Evolutionary conservation across 2,329 filamentous ascomycete genomes (phyloP).

Genomic region (Paracoccidioides brasiliensis): DNA sequence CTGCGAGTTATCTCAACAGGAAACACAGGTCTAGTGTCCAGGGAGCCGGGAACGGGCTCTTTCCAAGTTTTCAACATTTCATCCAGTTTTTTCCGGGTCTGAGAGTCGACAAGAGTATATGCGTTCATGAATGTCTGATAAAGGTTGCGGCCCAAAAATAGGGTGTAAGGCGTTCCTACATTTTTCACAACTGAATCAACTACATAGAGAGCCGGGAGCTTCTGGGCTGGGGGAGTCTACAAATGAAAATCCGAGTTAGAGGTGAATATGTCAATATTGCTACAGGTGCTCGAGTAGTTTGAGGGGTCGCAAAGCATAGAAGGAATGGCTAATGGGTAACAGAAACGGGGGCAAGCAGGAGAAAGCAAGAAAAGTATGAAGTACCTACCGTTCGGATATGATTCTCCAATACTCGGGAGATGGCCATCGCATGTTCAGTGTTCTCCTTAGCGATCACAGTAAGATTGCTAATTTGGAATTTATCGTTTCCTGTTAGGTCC

Average conservation of each 20-base stretch:
- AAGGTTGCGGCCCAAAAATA: conserved; percentile 84
- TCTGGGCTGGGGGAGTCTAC: conserved; percentile 76
- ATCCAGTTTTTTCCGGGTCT: conserved; percentile 80
- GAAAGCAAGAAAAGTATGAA: conserved; percentile 9
- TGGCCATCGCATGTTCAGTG: conserved; percentile 86
- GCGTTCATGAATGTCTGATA: conserved; percentile 95
- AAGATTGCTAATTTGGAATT: conserved; percentile 92
- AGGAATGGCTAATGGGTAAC: conserved; percentile 7
- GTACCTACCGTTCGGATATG: conserved; percentile 86
- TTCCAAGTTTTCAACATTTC: conserved; percentile 98
- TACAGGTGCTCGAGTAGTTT: neutral
- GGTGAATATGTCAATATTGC: conserved; percentile 6
- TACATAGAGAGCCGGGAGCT: conserved; percentile 90
- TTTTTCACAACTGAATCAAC: conserved; percentile 98
- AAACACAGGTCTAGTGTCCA: conserved; percentile 88
- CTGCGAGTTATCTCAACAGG: conserved; percentile 71
- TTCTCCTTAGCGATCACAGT: conserved; percentile 97
- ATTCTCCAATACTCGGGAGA: conserved; percentile 77
- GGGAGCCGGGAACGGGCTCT: conserved; percentile 83
- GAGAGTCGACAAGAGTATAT: conserved; percentile 74
- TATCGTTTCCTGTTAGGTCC: conserved; percentile 79
- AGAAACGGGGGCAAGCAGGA: conserved; percentile 9
- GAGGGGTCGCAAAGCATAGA: neutral
- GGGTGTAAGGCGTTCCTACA: conserved; percentile 90
- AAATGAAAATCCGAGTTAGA: conserved; percentile 22